Conservation (phyloP, 208 protist species). For the Crithidia fasciculata region DNA sequence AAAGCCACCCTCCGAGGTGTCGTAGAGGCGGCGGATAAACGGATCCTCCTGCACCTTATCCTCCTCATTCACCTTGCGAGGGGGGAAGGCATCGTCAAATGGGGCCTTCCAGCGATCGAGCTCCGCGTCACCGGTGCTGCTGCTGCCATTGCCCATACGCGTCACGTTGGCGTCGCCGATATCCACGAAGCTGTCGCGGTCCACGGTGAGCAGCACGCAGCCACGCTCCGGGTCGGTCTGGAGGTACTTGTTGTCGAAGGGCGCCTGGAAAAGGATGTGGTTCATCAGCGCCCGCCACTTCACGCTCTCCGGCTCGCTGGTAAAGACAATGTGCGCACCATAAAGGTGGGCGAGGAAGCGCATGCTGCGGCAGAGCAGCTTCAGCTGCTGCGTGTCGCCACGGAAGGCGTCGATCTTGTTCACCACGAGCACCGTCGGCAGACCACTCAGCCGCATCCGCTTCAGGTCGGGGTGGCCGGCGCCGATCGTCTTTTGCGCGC, state of each 20-base stretch:
- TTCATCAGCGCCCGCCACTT: constrained; percentile 74
- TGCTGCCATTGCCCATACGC: constrained; percentile 32
- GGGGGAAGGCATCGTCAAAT: constrained; percentile 78
- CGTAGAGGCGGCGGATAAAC: constrained; percentile 75
- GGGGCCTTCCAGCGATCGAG: constrained; percentile 84
- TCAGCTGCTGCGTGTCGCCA: constrained; percentile 60
- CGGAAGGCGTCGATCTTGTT: constrained; percentile 87
- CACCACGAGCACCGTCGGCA: constrained; percentile 86
- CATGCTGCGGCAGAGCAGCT: constrained; percentile 66
- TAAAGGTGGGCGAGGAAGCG: constrained; percentile 87
- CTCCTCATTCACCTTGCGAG: constrained; percentile 41
- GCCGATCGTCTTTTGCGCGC: constrained; percentile 68
- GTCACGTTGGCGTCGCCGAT: constrained; percentile 73
- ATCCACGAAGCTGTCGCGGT: constrained; percentile 81
- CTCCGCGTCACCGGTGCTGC: constrained; percentile 71
- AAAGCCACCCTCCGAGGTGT: constrained; percentile 66
- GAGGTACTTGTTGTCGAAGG: constrained; percentile 76
- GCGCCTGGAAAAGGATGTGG: constrained; percentile 79
- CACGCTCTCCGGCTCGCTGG: constrained; percentile 57
- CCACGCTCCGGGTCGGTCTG: constrained; percentile 71
- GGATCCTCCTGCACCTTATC: constrained; percentile 53
- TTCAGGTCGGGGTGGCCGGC: constrained; percentile 75
- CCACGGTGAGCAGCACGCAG: constrained; percentile 69
- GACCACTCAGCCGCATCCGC: constrained; percentile 75
- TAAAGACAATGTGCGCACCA: constrained; percentile 80